These are phyloP conservation scores for Rhododendron williamsianum DNA, from an alignment of 148 eudicot genomes.

Conservation along the genomic window DNA sequence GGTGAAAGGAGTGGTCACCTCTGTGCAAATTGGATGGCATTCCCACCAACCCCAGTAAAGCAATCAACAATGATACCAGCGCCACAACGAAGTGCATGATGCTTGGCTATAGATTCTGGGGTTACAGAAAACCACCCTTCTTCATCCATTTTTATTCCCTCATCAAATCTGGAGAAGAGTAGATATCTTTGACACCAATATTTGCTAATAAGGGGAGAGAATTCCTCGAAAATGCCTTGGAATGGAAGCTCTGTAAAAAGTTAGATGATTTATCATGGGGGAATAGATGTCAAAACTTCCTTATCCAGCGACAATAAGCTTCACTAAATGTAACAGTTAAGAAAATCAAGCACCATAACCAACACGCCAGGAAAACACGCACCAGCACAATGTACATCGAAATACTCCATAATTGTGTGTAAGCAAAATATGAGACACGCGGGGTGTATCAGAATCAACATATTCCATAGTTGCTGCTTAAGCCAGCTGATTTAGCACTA, in stretches of 20 bases:
- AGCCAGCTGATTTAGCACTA: not conserved
- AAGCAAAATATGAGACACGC: not conserved
- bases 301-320: not conserved
- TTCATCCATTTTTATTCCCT: conserved; percentile 82
- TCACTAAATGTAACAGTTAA: not conserved
- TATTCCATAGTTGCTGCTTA: not conserved
- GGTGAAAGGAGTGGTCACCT: conserved; percentile 24
- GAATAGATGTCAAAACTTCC: not conserved
- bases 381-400: not conserved
- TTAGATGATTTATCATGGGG: not conserved
- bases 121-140: conserved; percentile 99
- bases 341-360: conserved; percentile 1
- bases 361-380: not conserved
- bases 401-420: not conserved
- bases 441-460: not conserved
- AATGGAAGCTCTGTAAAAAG: conserved; percentile 23
- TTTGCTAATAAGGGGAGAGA: conserved; percentile 46
- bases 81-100: conserved; percentile 80
- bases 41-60: conserved; percentile 92
- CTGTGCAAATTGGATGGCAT: conserved; percentile 87
- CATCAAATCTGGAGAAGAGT: conserved; percentile 65
- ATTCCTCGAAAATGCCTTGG: conserved; percentile 30
- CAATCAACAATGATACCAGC: conserved; percentile 55
- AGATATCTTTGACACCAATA: conserved; percentile 87
- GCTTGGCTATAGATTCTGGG: conserved; percentile 76